Percentiles rank a stretch among this genome's conserved stretches.
phyloP scores from a whole-genome alignment of 306 rosid species.

The Hippophae gyantsensis region DNA sequence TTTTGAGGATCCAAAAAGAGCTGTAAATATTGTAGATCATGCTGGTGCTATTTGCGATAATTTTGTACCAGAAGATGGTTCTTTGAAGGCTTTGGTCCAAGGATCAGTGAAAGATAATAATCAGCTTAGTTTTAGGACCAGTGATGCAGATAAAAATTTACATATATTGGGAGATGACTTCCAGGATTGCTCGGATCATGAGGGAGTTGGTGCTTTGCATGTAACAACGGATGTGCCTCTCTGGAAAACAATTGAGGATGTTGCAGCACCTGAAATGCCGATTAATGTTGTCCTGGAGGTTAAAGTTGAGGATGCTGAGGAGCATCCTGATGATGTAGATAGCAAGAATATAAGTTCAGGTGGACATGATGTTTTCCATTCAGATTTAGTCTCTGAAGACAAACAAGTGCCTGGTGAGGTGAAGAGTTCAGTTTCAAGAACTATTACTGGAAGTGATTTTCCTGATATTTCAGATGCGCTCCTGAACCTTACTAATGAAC shows the following conservation, averaged over 20 bases:
- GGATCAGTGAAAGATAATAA: neutral
- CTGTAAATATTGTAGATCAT: conserved; percentile 1
- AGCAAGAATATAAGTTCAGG: conserved; percentile 14
- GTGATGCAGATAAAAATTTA: conserved; percentile 13
- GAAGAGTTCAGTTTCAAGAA: conserved; percentile 12
- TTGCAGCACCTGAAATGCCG: conserved; percentile 40
- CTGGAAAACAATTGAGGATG: conserved; percentile 55
- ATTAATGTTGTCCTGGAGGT: conserved; percentile 26
- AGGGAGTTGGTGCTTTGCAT: conserved; percentile 33
- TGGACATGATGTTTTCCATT: conserved; percentile 4
- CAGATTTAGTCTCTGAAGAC: conserved; percentile 4
- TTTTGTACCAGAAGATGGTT: neutral
- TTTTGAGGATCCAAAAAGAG: conserved; percentile 11
- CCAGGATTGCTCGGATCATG: conserved; percentile 25
- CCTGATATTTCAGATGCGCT: conserved; percentile 27
- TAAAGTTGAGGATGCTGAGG: conserved; percentile 9
- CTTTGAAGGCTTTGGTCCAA: neutral
- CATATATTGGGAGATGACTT: conserved; percentile 20
- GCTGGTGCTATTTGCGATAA: neutral
- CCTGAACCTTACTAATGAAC: conserved; percentile 26
- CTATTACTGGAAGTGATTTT: conserved; percentile 21
- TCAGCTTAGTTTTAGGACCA: conserved; percentile 7
- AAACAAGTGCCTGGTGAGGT: conserved; percentile 14
- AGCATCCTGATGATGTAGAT: conserved; percentile 18
- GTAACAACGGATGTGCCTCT: conserved; percentile 31